Conservation (phyloP, 805 yeast genomes). For the Ogataea trehaloabstinens region DNA sequence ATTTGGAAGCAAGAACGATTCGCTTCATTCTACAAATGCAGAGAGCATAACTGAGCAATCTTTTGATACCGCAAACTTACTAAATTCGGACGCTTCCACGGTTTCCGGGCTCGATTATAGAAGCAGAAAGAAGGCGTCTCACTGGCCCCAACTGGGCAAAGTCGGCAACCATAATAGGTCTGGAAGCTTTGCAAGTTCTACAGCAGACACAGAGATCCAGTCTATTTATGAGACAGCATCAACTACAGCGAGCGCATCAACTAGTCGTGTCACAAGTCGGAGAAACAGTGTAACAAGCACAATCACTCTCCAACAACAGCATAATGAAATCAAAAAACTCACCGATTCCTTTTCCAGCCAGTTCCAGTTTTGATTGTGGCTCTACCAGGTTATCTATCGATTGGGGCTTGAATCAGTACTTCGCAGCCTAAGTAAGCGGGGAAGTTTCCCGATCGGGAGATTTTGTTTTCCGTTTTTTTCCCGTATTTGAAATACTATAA, state of each 20-base stretch:
- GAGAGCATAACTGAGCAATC: conserved; percentile 22
- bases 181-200: background rate
- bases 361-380: conserved; percentile 9
- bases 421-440: no score
- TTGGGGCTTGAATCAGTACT: no score
- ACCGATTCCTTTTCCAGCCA: conserved; percentile 14
- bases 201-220: conserved; percentile 2
- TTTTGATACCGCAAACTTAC: conserved; percentile 38
- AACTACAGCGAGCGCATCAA: background rate
- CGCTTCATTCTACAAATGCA: conserved; percentile 6
- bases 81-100: conserved; percentile 31
- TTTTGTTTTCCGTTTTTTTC: no score
- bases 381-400: no score
- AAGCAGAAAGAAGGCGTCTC: background rate
- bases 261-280: conserved; percentile 1
- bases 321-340: conserved; percentile 22
- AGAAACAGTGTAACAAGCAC: conserved; percentile 3
- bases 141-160: background rate
- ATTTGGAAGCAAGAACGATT: conserved; percentile 1
- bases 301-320: conserved; percentile 12
- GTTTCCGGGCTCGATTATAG: background rate
- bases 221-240: conserved; percentile 5
- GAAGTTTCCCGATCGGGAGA: no score
- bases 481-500: no score
- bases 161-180: background rate